These are phyloP conservation scores for Corymbia maculata DNA, from an alignment of 345 rosid species.

Conservation along the genomic window DNA sequence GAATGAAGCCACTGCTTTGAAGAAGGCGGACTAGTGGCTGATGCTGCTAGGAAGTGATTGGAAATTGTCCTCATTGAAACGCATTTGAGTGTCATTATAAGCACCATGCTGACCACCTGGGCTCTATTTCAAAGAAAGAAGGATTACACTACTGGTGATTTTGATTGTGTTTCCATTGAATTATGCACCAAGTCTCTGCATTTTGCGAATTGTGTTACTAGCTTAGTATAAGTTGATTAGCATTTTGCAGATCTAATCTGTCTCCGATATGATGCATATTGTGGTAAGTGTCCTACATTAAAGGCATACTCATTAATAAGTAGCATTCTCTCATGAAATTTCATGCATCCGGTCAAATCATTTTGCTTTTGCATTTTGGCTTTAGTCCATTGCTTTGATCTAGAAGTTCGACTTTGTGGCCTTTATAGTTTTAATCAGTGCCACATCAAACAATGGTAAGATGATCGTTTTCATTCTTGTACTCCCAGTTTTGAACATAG, in stretches of 20 bases:
- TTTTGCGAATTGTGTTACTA: not conserved
- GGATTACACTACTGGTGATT: constrained; percentile 56
- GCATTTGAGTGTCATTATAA: constrained; percentile 80
- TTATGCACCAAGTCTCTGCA: not conserved
- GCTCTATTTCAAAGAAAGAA: constrained; percentile 94
- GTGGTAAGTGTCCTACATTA: constrained; percentile 38
- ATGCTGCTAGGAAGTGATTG: constrained; percentile 86
- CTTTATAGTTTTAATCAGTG: constrained; percentile 83
- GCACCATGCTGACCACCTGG: constrained; percentile 83
- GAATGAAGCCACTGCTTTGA: constrained; percentile 84
- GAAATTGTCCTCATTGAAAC: constrained; percentile 91
- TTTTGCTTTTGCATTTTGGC: constrained; percentile 47
- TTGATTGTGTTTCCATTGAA: not conserved
- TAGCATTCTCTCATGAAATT: not conserved
- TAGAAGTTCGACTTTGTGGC: constrained; percentile 80
- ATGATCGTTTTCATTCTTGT: not conserved
- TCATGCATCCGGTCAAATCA: not conserved
- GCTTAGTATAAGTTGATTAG: not conserved
- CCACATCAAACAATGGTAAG: constrained; percentile 82
- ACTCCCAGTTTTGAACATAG: not conserved
- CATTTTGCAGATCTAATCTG: constrained; percentile 67
- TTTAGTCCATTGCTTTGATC: constrained; percentile 71
- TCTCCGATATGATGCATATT: constrained; percentile 74
- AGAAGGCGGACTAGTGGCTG: constrained; percentile 81
- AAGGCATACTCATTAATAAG: not conserved